Evolutionary conservation across 345 rosid genomes (phyloP).

Genomic region (Gossypium herbaceum): DNA sequence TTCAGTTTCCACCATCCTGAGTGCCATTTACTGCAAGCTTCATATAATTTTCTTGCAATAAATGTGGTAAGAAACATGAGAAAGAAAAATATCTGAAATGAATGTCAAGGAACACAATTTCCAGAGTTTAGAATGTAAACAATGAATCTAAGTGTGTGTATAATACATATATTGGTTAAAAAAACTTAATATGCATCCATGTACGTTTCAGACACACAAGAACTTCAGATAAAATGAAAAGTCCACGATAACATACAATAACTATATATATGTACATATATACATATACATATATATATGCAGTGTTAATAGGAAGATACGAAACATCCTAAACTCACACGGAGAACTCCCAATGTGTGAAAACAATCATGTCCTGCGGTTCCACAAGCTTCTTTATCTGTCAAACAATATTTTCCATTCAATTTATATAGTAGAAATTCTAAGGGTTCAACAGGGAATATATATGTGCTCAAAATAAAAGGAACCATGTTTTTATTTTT

Average conservation of each 20-base stretch:
- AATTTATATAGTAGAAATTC: background rate
- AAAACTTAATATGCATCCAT: no score
- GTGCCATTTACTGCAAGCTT: conserved; percentile 64
- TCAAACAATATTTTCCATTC: background rate
- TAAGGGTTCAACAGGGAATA: background rate
- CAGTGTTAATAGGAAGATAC: conserved; percentile 48
- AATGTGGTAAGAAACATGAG: conserved; percentile 61
- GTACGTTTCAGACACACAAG: no score
- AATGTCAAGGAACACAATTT: conserved; percentile 35
- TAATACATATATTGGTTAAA: no score
- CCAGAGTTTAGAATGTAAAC: background rate
- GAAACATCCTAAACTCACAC: conserved; percentile 87
- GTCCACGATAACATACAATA: background rate
- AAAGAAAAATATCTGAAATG: conserved; percentile 65
- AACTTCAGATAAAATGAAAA: background rate
- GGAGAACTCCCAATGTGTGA: conserved; percentile 71
- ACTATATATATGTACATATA: background rate
- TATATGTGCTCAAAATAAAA: background rate
- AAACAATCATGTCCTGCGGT: conserved; percentile 52
- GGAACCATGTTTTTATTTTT: no score
- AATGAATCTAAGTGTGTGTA: background rate
- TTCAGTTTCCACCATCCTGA: conserved; percentile 65
- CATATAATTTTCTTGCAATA: conserved; percentile 51
- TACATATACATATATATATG: no score
- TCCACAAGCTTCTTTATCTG: conserved; percentile 75